These are phyloP conservation scores for Fusarium sp. DNA, from an alignment of 2,329 filamentous ascomycete species.

Conservation along the genomic window DNA sequence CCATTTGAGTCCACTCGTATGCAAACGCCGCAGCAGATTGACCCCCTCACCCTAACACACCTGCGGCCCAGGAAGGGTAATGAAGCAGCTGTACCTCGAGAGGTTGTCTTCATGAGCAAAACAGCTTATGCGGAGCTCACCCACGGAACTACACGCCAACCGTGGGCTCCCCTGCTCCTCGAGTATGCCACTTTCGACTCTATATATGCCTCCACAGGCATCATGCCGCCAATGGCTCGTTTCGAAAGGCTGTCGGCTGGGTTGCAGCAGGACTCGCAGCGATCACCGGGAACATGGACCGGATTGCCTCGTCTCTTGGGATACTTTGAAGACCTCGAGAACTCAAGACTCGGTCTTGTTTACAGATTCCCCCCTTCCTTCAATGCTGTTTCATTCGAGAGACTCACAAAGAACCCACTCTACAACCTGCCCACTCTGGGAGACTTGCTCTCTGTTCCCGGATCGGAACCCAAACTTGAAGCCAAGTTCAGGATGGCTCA, in stretches of 20 bases:
- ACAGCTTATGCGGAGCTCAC: conserved; percentile 63
- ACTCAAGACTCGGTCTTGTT: conserved; percentile 78
- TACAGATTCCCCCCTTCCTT: conserved; percentile 79
- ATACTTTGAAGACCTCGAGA: conserved; percentile 80
- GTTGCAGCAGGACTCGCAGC: conserved; percentile 65
- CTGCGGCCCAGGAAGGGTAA: conserved; percentile 56
- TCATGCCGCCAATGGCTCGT: conserved; percentile 72
- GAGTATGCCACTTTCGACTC: conserved; percentile 77
- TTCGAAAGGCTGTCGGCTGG: conserved; percentile 73
- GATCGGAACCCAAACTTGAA: conserved; percentile 75
- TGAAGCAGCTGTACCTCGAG: conserved; percentile 51
- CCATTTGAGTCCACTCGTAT: conserved; percentile 71
- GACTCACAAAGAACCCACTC: conserved; percentile 60
- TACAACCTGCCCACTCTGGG: conserved; percentile 66
- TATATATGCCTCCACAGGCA: conserved; percentile 71
- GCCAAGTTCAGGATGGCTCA: conserved; percentile 81
- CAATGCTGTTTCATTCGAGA: conserved; percentile 66
- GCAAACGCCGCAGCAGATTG: conserved; percentile 70
- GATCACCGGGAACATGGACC: conserved; percentile 67
- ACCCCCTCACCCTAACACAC: conserved; percentile 64
- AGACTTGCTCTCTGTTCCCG: conserved; percentile 63
- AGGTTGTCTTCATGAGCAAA: conserved; percentile 63
- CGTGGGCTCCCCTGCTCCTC: conserved; percentile 71
- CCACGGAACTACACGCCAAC: conserved; percentile 54
- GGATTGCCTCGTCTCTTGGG: conserved; percentile 71